phyloP scores from a whole-genome alignment of 257 asterid genomes.

The Solanum stenotomum region DNA sequence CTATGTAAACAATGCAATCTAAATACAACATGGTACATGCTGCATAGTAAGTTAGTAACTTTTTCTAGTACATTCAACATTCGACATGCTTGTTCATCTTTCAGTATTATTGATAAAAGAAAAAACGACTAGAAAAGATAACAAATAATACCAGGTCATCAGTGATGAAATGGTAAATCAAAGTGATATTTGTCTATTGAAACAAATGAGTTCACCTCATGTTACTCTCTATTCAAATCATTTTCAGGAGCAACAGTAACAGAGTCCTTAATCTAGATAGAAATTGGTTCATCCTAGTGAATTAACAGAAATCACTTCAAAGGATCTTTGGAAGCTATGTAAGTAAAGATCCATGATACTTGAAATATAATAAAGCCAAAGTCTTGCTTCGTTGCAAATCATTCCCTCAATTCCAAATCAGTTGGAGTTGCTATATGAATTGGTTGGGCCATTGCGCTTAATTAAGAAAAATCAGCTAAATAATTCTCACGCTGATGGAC shows the following conservation, averaged over 20 bases:
- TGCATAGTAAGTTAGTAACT: neutral
- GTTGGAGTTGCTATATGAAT: neutral
- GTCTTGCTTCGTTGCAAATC: neutral
- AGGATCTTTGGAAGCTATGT: neutral
- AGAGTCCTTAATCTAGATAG: neutral
- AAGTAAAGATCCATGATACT: neutral
- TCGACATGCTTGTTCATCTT: neutral
- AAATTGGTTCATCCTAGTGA: neutral
- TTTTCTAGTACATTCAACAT: neutral
- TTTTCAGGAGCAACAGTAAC: neutral
- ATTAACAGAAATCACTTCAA: neutral
- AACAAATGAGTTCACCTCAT: neutral
- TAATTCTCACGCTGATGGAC: neutral
- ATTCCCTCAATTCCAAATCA: neutral
- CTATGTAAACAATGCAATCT: neutral
- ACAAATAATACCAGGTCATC: neutral
- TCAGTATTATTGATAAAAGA: neutral
- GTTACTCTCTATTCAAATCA: neutral
- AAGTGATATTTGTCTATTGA: neutral
- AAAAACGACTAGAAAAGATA: neutral
- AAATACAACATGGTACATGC: neutral
- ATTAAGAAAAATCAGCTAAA: neutral
- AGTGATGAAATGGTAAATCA: neutral
- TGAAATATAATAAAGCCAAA: neutral
- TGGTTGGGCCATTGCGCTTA: neutral